Percentiles rank a stretch among this genome's conserved stretches.
Evolutionary conservation across 768 basidiomycete species (phyloP).

Genomic region (Collybia sordida): DNA sequence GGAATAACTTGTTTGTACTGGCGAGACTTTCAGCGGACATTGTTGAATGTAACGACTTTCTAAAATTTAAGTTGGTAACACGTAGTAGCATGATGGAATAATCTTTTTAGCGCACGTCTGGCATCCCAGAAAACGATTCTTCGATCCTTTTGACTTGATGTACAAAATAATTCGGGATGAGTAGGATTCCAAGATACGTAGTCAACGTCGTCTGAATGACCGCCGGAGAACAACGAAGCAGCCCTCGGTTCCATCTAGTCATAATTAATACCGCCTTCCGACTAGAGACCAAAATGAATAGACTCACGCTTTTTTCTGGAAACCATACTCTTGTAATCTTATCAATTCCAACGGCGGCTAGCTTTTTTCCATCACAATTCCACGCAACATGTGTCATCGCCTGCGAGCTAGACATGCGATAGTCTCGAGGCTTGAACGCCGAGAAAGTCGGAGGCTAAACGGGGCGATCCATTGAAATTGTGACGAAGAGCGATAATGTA

Average conservation of each 20-base stretch:
- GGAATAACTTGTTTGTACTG: constrained; percentile 66
- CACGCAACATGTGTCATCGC: constrained; percentile 78
- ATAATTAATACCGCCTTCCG: not conserved
- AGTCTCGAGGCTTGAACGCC: constrained; percentile 76
- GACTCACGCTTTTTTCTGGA: constrained; percentile 73
- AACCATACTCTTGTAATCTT: constrained; percentile 75
- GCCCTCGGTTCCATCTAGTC: constrained; percentile 71
- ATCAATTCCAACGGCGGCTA: constrained; percentile 83
- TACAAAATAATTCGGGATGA: constrained; percentile 80
- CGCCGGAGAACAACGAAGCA: constrained; percentile 65
- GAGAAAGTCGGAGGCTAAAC: constrained; percentile 75
- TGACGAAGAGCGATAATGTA: constrained; percentile 1
- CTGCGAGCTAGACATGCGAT: constrained; percentile 62
- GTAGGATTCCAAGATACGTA: constrained; percentile 84
- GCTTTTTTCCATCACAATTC: constrained; percentile 81
- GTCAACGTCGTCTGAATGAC: constrained; percentile 78
- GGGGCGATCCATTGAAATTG: not conserved
- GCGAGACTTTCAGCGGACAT: constrained; percentile 55
- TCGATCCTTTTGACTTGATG: constrained; percentile 75
- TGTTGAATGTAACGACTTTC: constrained; percentile 73
- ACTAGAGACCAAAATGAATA: not conserved
- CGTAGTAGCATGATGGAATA: not conserved
- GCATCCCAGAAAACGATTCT: constrained; percentile 84
- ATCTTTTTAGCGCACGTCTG: constrained; percentile 53
- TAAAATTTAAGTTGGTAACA: constrained; percentile 20